Base-by-base conservation (phyloP, 177 flowering plant genomes). In the Vitis hybrid region DNA sequence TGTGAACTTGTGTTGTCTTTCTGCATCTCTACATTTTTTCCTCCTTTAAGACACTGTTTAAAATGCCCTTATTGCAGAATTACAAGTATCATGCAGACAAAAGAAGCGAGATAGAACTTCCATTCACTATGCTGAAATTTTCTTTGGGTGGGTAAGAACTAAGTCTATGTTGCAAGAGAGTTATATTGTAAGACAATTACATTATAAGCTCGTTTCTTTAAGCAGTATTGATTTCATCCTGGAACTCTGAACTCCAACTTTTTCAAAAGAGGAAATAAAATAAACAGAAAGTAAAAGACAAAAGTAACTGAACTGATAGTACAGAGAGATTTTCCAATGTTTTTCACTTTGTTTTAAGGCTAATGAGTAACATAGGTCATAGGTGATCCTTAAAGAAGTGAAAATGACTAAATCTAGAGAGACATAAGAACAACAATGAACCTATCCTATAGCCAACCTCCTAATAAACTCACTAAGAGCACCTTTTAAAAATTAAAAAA, bases 41-140 rank as follows among this genome's bases (percentile, higher is more conserved):
- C 60, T 9, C 63, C 5, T 39, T 4, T 59, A 15, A 14, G 2
- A 18, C 62, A 10, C 49, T 62, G 29, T 56, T 50, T 60, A 0
- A 49, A 39, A 4, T 29, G n/a, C 48, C 3, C 2, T 45, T 65
- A 10, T 56, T 64, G 60, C 84, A 86, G 92, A 76, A 79, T 86
- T 52, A 62, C 82, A 70, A 74, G 69, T 74, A 78, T 82, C 72
- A 75, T 50, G 70, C 71, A 64, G 71, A 31, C 29, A 33, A 67
- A 71, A 62, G 74, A 67, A 57, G 59, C 60, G 65, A 71, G 67
- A 29, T 84, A 67, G 71, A 73, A 67, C 60, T 61, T 62, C 45
- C 57, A 26, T 39, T 39, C 10, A 26, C 33, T 33, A 10, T 5
- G 10, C 13, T 52, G 10, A 16, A 31, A 45, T 51, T 57, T 39